Evolutionary conservation across 441 rosid genomes (phyloP), one percentile per base, ranked within the genome.

Genomic region (Euphorbia schlechtendalii): DNA sequence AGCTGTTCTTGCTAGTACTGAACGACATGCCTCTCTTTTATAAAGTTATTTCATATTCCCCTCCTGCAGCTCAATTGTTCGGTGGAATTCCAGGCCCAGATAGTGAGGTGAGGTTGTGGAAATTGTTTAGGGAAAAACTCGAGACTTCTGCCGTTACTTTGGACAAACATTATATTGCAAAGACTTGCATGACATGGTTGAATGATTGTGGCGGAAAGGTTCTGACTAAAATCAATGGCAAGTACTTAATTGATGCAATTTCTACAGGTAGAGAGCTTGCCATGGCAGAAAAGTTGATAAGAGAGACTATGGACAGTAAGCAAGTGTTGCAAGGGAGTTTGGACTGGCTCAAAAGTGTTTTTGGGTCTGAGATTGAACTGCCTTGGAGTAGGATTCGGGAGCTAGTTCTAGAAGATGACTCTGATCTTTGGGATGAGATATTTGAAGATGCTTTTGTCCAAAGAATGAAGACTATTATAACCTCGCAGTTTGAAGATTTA

Each of bases 31-130:
- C 99, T 54, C 65, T 86, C 48, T 91, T 91, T 77, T 94, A 94
- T 74, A 89, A 89, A 70, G 81, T 90, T 60, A 77, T 89, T 63
- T 77, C 91, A 76, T 82, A 80, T 67, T 84, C 96, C 10, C 99
- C 99, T 55, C 99, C 99, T 11, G 94, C 89, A 25, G 89, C 96
- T 45, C 98, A 94, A 56, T 62, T 94, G 82, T 91, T 84, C 41
- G 98, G 99, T 48, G 98, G 98, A 64, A 94, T 94, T 70, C 96
- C 96, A 0, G 83, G 85, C 77, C 99, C 96, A 0, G 96, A 91
- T 41, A 90, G 86, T 74, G 98, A 94, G 88, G 81, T 94, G 68
- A 81, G 80, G 62, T 71, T 87, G 87, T 94, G 99, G 99, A 86
- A 80, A 63, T 78, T 79, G 3, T 89, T 89, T 63, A 82, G 98